phyloP scores from a whole-genome alignment of 352 stramenopile genomes.

The Globisporangium cystogenes region DNA sequence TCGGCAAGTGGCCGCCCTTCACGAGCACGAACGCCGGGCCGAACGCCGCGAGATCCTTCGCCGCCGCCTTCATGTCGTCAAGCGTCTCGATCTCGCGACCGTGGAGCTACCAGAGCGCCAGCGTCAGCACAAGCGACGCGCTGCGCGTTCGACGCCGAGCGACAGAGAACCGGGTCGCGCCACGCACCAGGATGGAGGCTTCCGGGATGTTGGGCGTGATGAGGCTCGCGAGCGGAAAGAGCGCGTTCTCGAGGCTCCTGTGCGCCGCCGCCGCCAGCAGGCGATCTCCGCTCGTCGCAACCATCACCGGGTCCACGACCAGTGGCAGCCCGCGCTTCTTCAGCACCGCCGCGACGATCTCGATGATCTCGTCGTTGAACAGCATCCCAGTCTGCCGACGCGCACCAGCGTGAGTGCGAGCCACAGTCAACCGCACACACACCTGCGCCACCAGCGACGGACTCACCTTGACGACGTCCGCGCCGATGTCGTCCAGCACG shows the following conservation, averaged over 20 bases:
- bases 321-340: constrained; percentile 41
- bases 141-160: not conserved
- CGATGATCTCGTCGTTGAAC: constrained; percentile 72
- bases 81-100: constrained; percentile 37
- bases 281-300: constrained; percentile 83
- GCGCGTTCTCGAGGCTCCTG: constrained; percentile 49
- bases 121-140: not conserved
- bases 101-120: constrained; percentile 19
- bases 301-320: constrained; percentile 94
- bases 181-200: constrained; percentile 78
- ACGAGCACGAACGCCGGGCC: constrained; percentile 80
- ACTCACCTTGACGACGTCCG: constrained; percentile 81
- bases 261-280: constrained; percentile 80
- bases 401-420: not conserved
- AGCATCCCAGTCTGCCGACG: constrained; percentile 86
- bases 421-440: not conserved
- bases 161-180: not conserved
- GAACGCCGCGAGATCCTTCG: constrained; percentile 63
- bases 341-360: constrained; percentile 59
- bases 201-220: constrained; percentile 95
- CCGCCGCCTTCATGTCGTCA: constrained; percentile 69
- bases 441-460: not conserved
- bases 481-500: constrained; percentile 85
- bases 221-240: constrained; percentile 87
- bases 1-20: constrained; percentile 87